Conservation (phyloP, 2,329 filamentous ascomycete species). For the Monilinia fructigena region DNA sequence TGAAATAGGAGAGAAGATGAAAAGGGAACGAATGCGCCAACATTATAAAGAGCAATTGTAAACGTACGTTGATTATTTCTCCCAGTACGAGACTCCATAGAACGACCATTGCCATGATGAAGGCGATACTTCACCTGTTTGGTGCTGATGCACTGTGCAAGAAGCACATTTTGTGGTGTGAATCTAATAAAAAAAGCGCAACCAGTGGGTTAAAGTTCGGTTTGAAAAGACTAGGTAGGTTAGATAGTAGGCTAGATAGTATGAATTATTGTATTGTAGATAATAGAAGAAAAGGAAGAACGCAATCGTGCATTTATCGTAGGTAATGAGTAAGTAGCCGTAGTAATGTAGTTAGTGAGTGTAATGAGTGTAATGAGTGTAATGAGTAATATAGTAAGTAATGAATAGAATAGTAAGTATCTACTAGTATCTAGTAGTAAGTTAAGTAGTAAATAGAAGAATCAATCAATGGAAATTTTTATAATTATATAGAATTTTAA, state of each 20-base stretch:
- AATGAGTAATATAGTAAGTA: no score
- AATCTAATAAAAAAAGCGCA: constrained; percentile 19
- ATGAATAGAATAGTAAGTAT: no score
- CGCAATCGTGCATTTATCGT: no score
- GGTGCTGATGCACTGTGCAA: constrained; percentile 29
- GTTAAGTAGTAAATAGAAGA: no score
- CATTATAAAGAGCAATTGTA: constrained; percentile 25
- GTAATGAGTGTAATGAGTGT: no score
- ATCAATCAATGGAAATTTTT: not conserved
- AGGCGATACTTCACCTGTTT: constrained; percentile 35
- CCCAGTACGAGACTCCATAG: constrained; percentile 73
- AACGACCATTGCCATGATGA: constrained; percentile 46
- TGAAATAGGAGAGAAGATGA: not conserved
- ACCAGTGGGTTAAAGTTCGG: constrained; percentile 28
- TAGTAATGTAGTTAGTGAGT: no score
- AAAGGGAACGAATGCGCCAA: constrained; percentile 13
- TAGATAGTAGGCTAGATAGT: no score
- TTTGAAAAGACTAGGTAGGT: constrained; percentile 21
- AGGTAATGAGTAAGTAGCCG: no score
- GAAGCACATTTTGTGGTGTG: constrained; percentile 27
- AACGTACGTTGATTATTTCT: constrained; percentile 79
- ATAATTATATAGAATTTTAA: not conserved
- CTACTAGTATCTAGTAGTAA: no score
- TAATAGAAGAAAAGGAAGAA: no score
- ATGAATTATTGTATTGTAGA: no score